Percentiles rank a stretch among this genome's conserved stretches.
phyloP scores from a whole-genome alignment of 73 alveolate genomes.

The Paramecium caudatum region DNA sequence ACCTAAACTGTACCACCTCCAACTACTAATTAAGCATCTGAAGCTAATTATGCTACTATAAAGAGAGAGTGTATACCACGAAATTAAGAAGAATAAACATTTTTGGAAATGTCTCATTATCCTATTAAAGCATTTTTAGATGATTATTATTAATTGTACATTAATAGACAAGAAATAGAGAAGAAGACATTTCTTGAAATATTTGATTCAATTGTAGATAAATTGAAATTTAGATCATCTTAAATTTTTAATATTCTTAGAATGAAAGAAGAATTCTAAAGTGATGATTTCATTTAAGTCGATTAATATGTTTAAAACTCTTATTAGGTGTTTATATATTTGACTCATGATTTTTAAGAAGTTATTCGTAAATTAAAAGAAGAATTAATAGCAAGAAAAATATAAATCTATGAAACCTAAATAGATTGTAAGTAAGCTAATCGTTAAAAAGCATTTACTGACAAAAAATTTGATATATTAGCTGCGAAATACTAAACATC shows the following conservation, averaged over 20 bases:
- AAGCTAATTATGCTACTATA: slow-evolving; percentile 48
- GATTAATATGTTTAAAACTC: not conserved
- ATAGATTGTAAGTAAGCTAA: slow-evolving; percentile 17
- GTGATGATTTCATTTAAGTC: not conserved
- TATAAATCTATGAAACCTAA: slow-evolving; percentile 26
- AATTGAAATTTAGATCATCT: not conserved
- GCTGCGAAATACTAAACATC: not conserved
- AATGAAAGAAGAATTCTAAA: slow-evolving; percentile 32
- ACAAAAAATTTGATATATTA: slow-evolving; percentile 30
- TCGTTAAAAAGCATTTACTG: not conserved
- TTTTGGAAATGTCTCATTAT: slow-evolving; percentile 46
- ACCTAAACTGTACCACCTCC: not conserved
- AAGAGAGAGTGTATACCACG: slow-evolving; percentile 62
- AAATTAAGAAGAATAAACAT: slow-evolving; percentile 46
- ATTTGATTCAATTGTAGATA: not conserved
- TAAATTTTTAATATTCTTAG: not conserved
- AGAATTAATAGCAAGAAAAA: slow-evolving; percentile 34
- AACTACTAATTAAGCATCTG: not conserved
- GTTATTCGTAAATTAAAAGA: slow-evolving; percentile 13
- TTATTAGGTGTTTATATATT: not conserved
- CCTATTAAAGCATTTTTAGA: not conserved
- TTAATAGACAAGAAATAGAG: not conserved
- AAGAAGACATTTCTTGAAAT: not conserved
- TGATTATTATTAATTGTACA: slow-evolving; percentile 52
- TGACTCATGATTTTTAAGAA: slow-evolving; percentile 11